Base-by-base conservation (phyloP, 2,329 filamentous ascomycete genomes). In the Aureobasidium namibiae region DNA sequence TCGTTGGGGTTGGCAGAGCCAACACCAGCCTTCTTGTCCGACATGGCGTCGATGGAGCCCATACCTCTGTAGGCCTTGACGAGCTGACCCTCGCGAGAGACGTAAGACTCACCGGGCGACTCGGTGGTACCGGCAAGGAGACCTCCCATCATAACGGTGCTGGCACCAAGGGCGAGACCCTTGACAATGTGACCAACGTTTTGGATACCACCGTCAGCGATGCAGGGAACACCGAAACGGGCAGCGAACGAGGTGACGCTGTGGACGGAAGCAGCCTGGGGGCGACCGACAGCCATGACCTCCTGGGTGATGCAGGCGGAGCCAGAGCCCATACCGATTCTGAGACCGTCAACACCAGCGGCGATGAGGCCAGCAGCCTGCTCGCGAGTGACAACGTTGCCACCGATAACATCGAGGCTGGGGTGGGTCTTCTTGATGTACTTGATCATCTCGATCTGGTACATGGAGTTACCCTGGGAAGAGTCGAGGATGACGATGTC, bases 131-230 rank as follows among this genome's bases (percentile, higher is more conserved):
- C 94, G 53, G 94, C 94, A 65, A 99, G 83, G 56, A 99, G 86
- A 78, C 94, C 95, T 69, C 94, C 94, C 94, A 99, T 99, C 94
- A 99, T 99, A 73, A 99, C 88, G 38, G 92, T 95, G 46, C 89
- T 90, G 61, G 94, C 94, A 67, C 94, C 94, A 64, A 99, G 86
- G 48, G 94, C 87, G 65, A 99, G 86, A 72, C 92, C 92, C 83
- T 99, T 99, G 75, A 99, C 94, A 66, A 99, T 96, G 80, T 99
- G 95, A 59, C 94, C 94, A 65, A 99, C 89, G 71, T 99, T 99
- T 77, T 99, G 94, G 67, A 99, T 89, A 76, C 94, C 94, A 68
- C 94, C 94, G 69, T 99, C 94, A 61, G 94, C 94, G 71, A 99
- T 97, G 77, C 92, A 97, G 60, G 94, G 94, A 66, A 99, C 92